phyloP scores from a whole-genome alignment of 352 stramenopile species.

The Pythium monospermum region DNA sequence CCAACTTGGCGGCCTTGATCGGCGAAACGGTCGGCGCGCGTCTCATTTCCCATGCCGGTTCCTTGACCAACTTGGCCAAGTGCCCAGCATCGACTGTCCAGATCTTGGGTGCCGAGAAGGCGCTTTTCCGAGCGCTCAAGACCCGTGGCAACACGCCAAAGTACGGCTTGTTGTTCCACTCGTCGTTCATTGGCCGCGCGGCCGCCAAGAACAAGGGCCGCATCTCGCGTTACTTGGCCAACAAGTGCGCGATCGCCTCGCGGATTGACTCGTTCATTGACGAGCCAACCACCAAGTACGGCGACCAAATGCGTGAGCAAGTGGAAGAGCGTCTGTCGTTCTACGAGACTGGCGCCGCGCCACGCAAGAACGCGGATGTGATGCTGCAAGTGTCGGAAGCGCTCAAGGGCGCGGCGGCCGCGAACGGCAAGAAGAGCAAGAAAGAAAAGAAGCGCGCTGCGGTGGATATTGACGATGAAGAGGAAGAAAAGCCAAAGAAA shows the following conservation, averaged over 20 bases:
- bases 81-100: constrained; percentile 99
- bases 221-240: constrained; percentile 99
- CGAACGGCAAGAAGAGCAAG: constrained; percentile 44
- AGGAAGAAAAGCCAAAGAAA: constrained; percentile 61
- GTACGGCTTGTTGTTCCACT: constrained; percentile 99
- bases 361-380: constrained; percentile 98
- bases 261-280: constrained; percentile 99
- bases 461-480: constrained; percentile 47
- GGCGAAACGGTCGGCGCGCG: constrained; percentile 98
- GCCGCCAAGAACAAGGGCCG: constrained; percentile 99
- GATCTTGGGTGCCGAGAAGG: constrained; percentile 99
- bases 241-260: constrained; percentile 99
- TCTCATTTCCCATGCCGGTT: constrained; percentile 99
- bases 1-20: constrained; percentile 98
- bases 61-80: constrained; percentile 99
- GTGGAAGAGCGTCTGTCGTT: constrained; percentile 99
- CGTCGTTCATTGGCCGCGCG: constrained; percentile 98
- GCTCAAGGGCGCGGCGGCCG: constrained; percentile 64
- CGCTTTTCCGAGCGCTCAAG: constrained; percentile 99
- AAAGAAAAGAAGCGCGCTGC: constrained; percentile 84
- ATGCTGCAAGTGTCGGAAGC: constrained; percentile 95
- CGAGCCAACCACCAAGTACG: constrained; percentile 94
- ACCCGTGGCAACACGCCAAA: constrained; percentile 99
- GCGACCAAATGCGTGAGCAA: constrained; percentile 98
- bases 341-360: constrained; percentile 97